Evolutionary conservation across 805 yeast species (phyloP), one percentile per base, ranked within the genome.

Genomic region (Ogataea methylovora): DNA sequence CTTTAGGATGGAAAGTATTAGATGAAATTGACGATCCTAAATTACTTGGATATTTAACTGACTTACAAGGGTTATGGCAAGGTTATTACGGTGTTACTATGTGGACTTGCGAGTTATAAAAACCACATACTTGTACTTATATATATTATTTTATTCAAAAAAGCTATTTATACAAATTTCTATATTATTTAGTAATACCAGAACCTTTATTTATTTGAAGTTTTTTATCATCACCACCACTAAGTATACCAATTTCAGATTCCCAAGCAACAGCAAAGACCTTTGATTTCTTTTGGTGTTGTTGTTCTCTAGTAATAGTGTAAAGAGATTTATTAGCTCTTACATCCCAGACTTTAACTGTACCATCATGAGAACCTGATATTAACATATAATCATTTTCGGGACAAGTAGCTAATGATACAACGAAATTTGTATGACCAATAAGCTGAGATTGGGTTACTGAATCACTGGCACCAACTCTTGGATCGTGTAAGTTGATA

Each of bases 321-420:
- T 83, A 86, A 63, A 92, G 65, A 10, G 92, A 71, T 48, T 78
- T 73, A 43, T 79, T 82, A 4, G 96, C 82, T 52, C 98, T 77
- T 8, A 90, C 73, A 58, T 90, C 98, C 98, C 98, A 92, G 15
- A 92, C 82, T 51, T 87, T 79, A 29, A 82, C 90, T 1, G 95
- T 84, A 18, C 97, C 96, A 58, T 92, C 98, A 55, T 88, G 96
- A n/a, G 96, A 85, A 10, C 82, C 95, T 4, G 95, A 84, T 15
- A 84, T 76, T 48, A 92, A 71, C 79, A 85, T 76, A 60, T 84
- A 79, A 32, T 79, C 84, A 52, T 79, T 84, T 35, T 72, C 73
- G 7, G 97, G 94, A 38, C 79, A 71, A 5, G 82, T 73, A 20
- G 80, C 74, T 44, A 92, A 64, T 2, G 80, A 71, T 9, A 81